Base-by-base conservation (phyloP, 1,284 basidiomycete species). In the Papiliotrema laurentii region DNA sequence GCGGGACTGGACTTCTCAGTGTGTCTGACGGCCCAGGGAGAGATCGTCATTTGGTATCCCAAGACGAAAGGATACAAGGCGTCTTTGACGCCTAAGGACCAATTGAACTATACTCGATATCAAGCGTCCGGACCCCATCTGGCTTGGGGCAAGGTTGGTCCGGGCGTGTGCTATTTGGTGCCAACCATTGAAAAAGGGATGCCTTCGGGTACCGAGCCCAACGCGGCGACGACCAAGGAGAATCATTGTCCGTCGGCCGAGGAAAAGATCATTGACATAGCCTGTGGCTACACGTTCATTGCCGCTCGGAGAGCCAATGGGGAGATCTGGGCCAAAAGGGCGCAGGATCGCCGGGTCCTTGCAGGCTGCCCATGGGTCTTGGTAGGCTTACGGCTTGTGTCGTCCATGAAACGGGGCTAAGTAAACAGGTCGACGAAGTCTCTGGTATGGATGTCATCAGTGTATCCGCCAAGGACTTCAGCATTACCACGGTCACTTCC, bases 361-460 rank as follows among this genome's bases (percentile, higher is more conserved):
- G 53, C 26, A 3, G 16, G 27, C n/a, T 90, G 87, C 88, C 72
- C 81, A 80, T 90, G 87, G 68, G 87, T 89, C 63, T 69, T 84
- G 71, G 42, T 28, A 5, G 16, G 5, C 9, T n/a, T 25, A 2
- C 26, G 10, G 14, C 9, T 19, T 11, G 30, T 16, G n/a, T 9
- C 10, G 30, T 10, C 30, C 10, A 9, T 10, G 30, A 33, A 33
- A n/a, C n/a, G n/a, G n/a, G n/a, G n/a, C n/a, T n/a, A n/a, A n/a
- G n/a, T n/a, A n/a, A n/a, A n/a, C n/a, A n/a, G n/a, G n/a, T n/a
- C n/a, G n/a, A n/a, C n/a, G n/a, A n/a, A n/a, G n/a, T n/a, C n/a
- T n/a, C n/a, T n/a, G n/a, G n/a, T n/a, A n/a, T n/a, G n/a, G n/a
- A n/a, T n/a, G n/a, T n/a, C n/a, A n/a, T n/a, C n/a, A n/a, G n/a